A percentile compares a stretch with the other conserved stretches of the same genome.
These are phyloP conservation scores for Beauveria caledonica DNA, from an alignment of 2,329 filamentous ascomycete genomes.

Conservation along the genomic window DNA sequence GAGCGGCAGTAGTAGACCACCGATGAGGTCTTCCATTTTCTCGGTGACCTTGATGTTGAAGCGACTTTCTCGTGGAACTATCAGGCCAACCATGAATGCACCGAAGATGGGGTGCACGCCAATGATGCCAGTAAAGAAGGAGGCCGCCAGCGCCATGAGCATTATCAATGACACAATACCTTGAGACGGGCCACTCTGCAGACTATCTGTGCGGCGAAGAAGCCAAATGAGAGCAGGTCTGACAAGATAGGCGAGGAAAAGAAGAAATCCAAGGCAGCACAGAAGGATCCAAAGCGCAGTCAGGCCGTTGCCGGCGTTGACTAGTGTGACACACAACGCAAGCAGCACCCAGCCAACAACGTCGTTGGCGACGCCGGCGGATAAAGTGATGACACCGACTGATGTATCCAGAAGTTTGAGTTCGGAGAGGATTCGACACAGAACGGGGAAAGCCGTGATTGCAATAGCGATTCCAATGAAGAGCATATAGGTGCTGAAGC, in stretches of 20 bases:
- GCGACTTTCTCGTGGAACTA: constrained; percentile 82
- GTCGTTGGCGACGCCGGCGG: constrained; percentile 88
- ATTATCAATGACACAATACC: constrained; percentile 75
- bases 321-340: constrained; percentile 84
- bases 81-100: constrained; percentile 79
- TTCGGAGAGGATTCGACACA: constrained; percentile 89
- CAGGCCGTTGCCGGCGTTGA: constrained; percentile 77
- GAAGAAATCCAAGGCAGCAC: constrained; percentile 61
- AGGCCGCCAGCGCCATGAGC: constrained; percentile 66
- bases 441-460: constrained; percentile 85
- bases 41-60: constrained; percentile 88
- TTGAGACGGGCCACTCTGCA: constrained; percentile 85
- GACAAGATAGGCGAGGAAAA: constrained; percentile 67
- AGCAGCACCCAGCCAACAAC: constrained; percentile 75
- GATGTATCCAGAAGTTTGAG: constrained; percentile 75
- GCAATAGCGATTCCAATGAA: constrained; percentile 92
- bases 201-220: constrained; percentile 62
- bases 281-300: constrained; percentile 81
- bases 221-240: constrained; percentile 68
- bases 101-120: constrained; percentile 94
- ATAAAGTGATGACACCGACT: constrained; percentile 81
- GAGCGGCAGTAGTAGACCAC: constrained; percentile 74
- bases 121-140: constrained; percentile 84
- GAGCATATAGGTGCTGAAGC: constrained; percentile 48
- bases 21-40: constrained; percentile 88